Evolutionary conservation across 495 filamentous ascomycete species (phyloP).

Genomic region (Immersiella caudata): DNA sequence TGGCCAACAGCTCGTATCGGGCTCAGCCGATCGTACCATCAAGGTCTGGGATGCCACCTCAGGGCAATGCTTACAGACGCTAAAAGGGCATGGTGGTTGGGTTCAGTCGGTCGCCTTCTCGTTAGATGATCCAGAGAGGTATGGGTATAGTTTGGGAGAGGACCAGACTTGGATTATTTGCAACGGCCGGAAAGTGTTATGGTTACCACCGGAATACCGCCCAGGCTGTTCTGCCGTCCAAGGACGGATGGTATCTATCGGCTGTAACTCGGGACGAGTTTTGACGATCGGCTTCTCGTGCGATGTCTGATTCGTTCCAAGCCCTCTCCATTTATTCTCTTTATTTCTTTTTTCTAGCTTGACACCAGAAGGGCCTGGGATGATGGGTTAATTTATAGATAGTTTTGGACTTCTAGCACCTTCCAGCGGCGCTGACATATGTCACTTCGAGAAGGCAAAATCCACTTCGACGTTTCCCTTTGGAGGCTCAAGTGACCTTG

Average conservation of each 20-base stretch:
- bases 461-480: constrained; percentile 1
- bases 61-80: constrained; percentile 24
- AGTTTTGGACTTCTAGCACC: constrained; percentile 25
- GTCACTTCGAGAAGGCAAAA: constrained; percentile 11
- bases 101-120: constrained; percentile 17
- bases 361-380: constrained; percentile 25
- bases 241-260: constrained; percentile 6
- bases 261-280: constrained; percentile 1
- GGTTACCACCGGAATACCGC: constrained; percentile 3
- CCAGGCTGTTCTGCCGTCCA: constrained; percentile 5
- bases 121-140: neutral
- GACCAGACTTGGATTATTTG: neutral
- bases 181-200: neutral
- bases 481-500: constrained; percentile 15
- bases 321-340: constrained; percentile 8
- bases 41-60: constrained; percentile 42
- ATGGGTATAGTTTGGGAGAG: too few relatives aligned
- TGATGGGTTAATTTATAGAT: constrained; percentile 25
- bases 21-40: constrained; percentile 37
- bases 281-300: constrained; percentile 8
- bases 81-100: constrained; percentile 18
- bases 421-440: constrained; percentile 45
- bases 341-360: constrained; percentile 24
- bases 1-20: constrained; percentile 33
- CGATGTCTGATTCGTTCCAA: constrained; percentile 10